Percentiles rank a stretch among this genome's conserved stretches.
Conservation (phyloP, 2,329 filamentous ascomycete genomes). For the Verticillium isaacii region DNA sequence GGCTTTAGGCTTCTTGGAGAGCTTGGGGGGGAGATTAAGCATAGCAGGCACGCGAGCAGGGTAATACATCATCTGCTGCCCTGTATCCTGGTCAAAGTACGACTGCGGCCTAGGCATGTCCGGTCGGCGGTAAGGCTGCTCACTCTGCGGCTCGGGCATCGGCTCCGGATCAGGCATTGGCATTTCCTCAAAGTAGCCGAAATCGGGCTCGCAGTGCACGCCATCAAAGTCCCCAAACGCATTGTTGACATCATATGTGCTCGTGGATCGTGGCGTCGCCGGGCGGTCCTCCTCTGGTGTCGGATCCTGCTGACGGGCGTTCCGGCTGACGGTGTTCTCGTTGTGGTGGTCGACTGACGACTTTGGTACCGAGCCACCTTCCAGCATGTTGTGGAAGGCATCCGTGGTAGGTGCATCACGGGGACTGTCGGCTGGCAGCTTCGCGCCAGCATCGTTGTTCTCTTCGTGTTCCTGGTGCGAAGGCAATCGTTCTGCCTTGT, state of each 20-base stretch:
- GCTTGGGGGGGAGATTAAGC: conserved; percentile 83
- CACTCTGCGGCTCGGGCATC: conserved; percentile 10
- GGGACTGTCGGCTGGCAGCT: not conserved
- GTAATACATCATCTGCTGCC: conserved; percentile 86
- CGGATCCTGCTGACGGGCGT: not conserved
- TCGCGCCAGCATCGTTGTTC: conserved; percentile 10
- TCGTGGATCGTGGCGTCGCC: conserved; percentile 18
- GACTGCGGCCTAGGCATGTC: conserved; percentile 43
- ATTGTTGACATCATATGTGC: conserved; percentile 50
- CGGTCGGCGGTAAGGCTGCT: conserved; percentile 8
- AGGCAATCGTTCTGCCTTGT: conserved; percentile 44
- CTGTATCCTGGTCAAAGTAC: conserved; percentile 59
- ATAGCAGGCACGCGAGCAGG: conserved; percentile 91
- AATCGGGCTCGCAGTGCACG: conserved; percentile 63
- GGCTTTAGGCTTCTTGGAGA: conserved; percentile 69
- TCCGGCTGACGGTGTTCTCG: not conserved
- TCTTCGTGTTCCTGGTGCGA: conserved; percentile 25
- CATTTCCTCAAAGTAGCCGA: conserved; percentile 15
- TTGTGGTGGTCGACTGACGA: not conserved
- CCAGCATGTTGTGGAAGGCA: conserved; percentile 28
- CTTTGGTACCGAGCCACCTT: conserved; percentile 10
- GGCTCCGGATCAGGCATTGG: conserved; percentile 15
- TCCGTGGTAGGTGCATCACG: conserved; percentile 21
- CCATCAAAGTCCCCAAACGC: conserved; percentile 81
- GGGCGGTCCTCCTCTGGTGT: conserved; percentile 15